Evolutionary conservation across 225 moss, liverwort and hornwort genomes (phyloP), one percentile per base, ranked within the genome.

Genomic region (Climacium dendroides): DNA sequence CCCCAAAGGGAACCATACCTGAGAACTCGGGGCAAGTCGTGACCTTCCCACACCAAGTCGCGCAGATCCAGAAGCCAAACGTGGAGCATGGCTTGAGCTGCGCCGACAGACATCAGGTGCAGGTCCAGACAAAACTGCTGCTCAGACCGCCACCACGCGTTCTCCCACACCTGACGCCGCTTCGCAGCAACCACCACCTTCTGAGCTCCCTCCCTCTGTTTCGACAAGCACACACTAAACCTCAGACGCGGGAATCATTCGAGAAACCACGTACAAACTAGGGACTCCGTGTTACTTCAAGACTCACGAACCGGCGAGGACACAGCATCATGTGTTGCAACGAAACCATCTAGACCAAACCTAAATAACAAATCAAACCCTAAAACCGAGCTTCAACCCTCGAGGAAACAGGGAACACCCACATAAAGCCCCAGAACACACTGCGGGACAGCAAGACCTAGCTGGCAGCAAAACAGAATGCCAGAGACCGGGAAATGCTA

Each of bases 81-180:
- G 83, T 98, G 98, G 35, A 98, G 96, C 98, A 98, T 98, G 73
- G 98, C 98, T 92, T 97, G 98, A n/a, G 98, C 98, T 67, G 98
- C 98, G 55, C 98, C 98, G 12, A 98, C 98, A 45, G 98, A 98
- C 98, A 98, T 98, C 16, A 98, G 92, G 90, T 98, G 98, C 47
- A 98, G 91, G 84, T 98, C 98, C 47, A 98, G 92, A 84, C 98
- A 98, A 75, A 95, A 97, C 90, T 98, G 98, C 93, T 98, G 97
- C 88, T 98, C 96, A 47, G 98, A 97, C 30, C 95, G 92, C 98
- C 98, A 97, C 96, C 97, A 98, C 71, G 98, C 96, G 67, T 98
- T 97, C 90, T 97, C 97, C 98, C 98, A 98, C 54, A 98, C 98
- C 88, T 96, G 93, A 16, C 98, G 92, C 59, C 90, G 88, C 88